These are phyloP conservation scores for Phytophthora ramorum DNA, from an alignment of 352 stramenopile species.

Conservation along the genomic window DNA sequence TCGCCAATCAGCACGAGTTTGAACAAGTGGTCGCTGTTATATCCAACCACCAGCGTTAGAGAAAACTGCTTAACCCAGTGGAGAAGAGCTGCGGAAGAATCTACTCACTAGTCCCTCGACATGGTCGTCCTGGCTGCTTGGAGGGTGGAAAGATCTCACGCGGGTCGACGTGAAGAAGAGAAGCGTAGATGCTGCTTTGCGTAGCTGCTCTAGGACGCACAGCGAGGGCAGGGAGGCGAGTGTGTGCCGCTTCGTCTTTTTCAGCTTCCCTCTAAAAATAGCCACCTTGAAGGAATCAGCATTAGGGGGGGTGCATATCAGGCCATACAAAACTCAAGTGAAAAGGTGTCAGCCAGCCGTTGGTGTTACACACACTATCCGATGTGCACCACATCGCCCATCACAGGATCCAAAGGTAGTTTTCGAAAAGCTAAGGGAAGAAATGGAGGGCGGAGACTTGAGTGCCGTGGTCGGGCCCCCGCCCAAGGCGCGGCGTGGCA, in stretches of 20 bases:
- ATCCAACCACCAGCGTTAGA: conserved; percentile 9
- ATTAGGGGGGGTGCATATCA: conserved; percentile 33
- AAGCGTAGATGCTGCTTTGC: conserved; percentile 1
- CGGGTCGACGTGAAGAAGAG: conserved; percentile 5
- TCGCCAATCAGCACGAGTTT: conserved; percentile 99
- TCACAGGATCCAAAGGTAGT: conserved; percentile 4
- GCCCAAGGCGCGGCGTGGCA: conserved; percentile 31
- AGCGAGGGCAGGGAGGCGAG: conserved; percentile 16
- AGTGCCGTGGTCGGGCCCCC: conserved; percentile 16
- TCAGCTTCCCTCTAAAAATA: conserved; percentile 33
- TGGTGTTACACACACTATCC: not conserved
- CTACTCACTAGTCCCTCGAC: conserved; percentile 81
- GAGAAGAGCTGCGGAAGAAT: conserved; percentile 9
- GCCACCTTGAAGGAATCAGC: conserved; percentile 34
- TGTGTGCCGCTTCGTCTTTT: conserved; percentile 16
- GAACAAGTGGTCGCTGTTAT: conserved; percentile 93
- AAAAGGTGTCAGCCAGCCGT: not conserved
- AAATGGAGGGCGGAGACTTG: conserved; percentile 38
- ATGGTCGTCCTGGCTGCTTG: conserved; percentile 46
- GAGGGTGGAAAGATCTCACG: conserved; percentile 2
- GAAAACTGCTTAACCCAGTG: conserved; percentile 2
- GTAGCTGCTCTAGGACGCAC: conserved; percentile 18
- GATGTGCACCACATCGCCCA: conserved; percentile 20
- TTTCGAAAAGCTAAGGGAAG: conserved; percentile 18
- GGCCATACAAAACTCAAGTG: conserved; percentile 26